Conservation (phyloP, 2,329 filamentous ascomycete genomes). For the Epichloe bromicola region DNA sequence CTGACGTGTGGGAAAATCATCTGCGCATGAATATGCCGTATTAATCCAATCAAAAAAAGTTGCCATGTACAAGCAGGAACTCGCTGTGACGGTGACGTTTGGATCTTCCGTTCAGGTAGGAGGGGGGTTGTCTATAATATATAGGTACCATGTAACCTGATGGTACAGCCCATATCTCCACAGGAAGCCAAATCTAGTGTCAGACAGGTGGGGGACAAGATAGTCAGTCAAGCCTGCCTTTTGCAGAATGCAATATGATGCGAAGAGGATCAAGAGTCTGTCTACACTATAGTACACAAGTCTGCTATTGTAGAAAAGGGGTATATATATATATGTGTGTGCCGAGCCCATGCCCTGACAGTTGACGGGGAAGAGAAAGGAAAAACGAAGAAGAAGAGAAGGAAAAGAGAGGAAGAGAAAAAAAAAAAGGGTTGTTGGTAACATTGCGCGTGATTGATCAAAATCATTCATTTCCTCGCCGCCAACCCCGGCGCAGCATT, state of each 20-base stretch:
- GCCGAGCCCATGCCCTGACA: background rate
- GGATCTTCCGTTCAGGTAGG: no score
- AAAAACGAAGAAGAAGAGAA: background rate
- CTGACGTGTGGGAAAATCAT: background rate
- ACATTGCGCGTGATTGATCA: background rate
- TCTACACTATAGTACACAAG: background rate
- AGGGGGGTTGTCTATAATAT: no score
- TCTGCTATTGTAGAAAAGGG: background rate
- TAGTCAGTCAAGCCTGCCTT: no score
- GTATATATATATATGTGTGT: background rate
- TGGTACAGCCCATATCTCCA: background rate
- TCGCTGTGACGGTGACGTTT: background rate
- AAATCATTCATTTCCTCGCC: slow-evolving; percentile 30
- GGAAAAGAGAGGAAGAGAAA: no score
- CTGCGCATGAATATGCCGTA: background rate
- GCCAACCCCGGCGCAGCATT: slow-evolving; percentile 50
- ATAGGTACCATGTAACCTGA: background rate
- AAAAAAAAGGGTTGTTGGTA: background rate
- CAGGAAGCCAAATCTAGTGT: no score
- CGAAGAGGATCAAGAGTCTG: background rate
- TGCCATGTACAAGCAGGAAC: background rate
- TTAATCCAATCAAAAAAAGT: background rate
- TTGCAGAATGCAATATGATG: no score
- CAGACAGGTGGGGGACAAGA: no score
- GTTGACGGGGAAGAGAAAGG: no score